Base-by-base conservation (phyloP, 148 eudicot species). In the Salicornia ramosissima region DNA sequence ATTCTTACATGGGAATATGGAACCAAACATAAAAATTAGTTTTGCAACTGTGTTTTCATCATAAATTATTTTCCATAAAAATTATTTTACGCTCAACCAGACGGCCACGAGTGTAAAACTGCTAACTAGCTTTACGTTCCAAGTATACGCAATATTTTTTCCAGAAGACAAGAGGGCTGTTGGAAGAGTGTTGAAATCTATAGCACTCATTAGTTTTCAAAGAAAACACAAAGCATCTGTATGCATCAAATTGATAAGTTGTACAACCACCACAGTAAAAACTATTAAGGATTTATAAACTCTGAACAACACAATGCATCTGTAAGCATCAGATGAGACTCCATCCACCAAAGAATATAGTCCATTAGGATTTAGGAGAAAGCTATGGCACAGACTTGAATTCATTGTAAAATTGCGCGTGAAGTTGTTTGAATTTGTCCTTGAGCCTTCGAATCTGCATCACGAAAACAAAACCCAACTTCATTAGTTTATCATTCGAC, bases 361-460 rank as follows among this genome's bases (percentile, higher is more conserved):
- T 40, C 13, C 30, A 62, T 36, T 18, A 63, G 5, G 5, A 1
- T n/a, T n/a, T n/a, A n/a, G n/a, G n/a, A 34, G 14, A 9, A 31
- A 18, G 46, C 77, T 75, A 85, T 53, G 83, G 57, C 71, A 65
- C 67, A 26, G 50, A 63, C 81, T 78, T 74, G 71, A 70, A 65
- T 65, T 87, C 80, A 26, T 78, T 83, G 76, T 75, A 78, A 16
- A 86, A 84, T 69, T 85, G 89, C 51, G 78, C 84, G 36, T 90
- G 91, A 54, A 93, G 84, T 77, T 83, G 86, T 79, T 84, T 84
- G 76, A 93, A 93, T 78, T 90, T 93, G 73, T 83, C 96, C 78
- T 84, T 90, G 16, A 93, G 90, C 84, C 78, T 88, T 68, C 77
- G 83, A 73, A 93, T 82, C 98, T 90, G 98, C 81, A 81, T 16